Evolutionary conservation across 768 basidiomycete species (phyloP).

Genomic region (Aureoboletus auriporus): DNA sequence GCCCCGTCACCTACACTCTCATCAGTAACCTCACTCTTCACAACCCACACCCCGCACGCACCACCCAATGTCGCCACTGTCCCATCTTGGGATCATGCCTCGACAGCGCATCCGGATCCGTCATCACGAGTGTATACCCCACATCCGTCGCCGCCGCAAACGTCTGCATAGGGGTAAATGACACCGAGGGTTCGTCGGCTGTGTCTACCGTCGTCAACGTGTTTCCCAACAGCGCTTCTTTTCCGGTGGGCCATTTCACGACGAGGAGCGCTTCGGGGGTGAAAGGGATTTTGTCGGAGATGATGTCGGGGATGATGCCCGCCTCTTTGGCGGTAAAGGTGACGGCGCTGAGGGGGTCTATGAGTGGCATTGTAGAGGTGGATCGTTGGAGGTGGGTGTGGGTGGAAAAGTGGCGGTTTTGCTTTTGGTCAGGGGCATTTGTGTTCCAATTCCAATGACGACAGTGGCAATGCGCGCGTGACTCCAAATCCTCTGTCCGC

Average conservation of each 20-base stretch:
- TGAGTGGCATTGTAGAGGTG: conserved; percentile 13
- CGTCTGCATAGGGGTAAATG: conserved; percentile 40
- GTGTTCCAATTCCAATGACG: no score
- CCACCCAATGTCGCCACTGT: conserved; percentile 57
- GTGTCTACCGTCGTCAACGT: conserved; percentile 35
- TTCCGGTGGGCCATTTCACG: conserved; percentile 27
- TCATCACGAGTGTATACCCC: conserved; percentile 53
- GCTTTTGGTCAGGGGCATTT: conserved; percentile 4
- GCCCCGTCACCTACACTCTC: conserved; percentile 33
- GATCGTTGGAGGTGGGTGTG: neutral
- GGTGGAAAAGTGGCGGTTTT: neutral
- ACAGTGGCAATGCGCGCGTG: no score
- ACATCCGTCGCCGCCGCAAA: conserved; percentile 29
- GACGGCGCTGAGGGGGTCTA: conserved; percentile 26
- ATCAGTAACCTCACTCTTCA: neutral
- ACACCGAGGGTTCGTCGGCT: conserved; percentile 47
- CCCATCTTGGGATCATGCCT: conserved; percentile 44
- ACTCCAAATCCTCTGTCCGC: no score
- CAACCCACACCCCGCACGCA: conserved; percentile 22
- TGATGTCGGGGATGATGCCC: conserved; percentile 29
- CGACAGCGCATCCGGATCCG: conserved; percentile 58
- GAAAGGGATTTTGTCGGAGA: conserved; percentile 23
- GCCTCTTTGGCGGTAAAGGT: conserved; percentile 10
- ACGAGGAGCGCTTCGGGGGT: conserved; percentile 26
- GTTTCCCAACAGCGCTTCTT: conserved; percentile 36